Base-by-base conservation (phyloP, 1,139 yeast species). In the Eremothecium cymbalariae region DNA sequence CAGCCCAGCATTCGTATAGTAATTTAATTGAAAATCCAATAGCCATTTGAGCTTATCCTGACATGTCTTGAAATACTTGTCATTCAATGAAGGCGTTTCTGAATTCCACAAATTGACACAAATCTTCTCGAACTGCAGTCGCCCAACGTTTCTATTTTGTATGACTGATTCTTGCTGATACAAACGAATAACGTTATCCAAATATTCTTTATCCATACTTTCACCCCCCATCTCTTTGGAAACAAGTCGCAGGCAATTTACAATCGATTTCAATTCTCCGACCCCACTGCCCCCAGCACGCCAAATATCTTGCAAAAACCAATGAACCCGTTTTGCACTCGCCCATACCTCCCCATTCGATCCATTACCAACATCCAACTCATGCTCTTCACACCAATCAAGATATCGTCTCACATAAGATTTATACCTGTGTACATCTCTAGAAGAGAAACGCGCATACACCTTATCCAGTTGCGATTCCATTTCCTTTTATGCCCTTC, bases 91-190 rank as follows among this genome's bases (percentile, higher is more conserved):
- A 9, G 25, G 36, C n/a, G 55, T 47, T 18, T 37, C 34, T 7
- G 55, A 43, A 30, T 50, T 54, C 59, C 59, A 55, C 29, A 52
- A 23, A 35, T 55, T 51, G 19, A 50, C 31, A 15, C 58, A 51
- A 2, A 53, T 38, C 22, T 44, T 49, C 11, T 44, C 38, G 7
- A 27, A 27, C 14, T 17, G 30, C n/a, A 11, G 12, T 14, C n/a
- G n/a, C 21, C 12, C 15, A n/a, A 8, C 21, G 4, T 12, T 30
- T 5, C 9, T 8, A 11, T 14, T 13, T 9, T 29, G 31, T 25
- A 35, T 18, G n/a, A 31, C 17, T 9, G 25, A 13, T 3, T 16
- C 17, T 9, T 17, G 20, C 18, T 20, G 20, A 32, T 15, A 25
- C 11, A 25, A 18, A 22, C 28, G 13, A 17, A 27, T 11, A n/a